Evolutionary conservation across 495 filamentous ascomycete genomes (phyloP).

Genomic region (Oleoguttula mirabilis): DNA sequence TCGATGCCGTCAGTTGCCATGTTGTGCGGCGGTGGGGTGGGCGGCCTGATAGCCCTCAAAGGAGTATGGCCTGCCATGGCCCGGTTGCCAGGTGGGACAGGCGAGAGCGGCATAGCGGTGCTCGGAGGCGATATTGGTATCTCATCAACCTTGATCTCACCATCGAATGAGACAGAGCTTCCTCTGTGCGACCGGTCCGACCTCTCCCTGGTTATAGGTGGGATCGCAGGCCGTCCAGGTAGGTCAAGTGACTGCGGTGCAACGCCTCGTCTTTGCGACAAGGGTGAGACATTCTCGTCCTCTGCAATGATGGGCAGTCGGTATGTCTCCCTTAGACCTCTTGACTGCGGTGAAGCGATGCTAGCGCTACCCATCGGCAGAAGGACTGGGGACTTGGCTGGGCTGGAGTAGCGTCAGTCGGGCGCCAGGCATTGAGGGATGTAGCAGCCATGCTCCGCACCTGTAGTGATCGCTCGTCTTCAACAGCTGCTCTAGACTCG

Average conservation of each 20-base stretch:
- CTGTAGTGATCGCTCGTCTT: slow-evolving; percentile 14
- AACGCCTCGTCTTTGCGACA: slow-evolving; percentile 5
- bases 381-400: slow-evolving; percentile 16
- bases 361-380: slow-evolving; percentile 9
- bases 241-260: slow-evolving; percentile 15
- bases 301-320: slow-evolving; percentile 18
- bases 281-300: slow-evolving; percentile 11
- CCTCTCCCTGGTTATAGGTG: background rate
- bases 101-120: slow-evolving; percentile 6
- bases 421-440: background rate
- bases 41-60: slow-evolving; percentile 8
- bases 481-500: slow-evolving; percentile 16
- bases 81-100: slow-evolving; percentile 14
- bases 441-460: slow-evolving; percentile 1
- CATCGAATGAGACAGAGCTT: slow-evolving; percentile 9
- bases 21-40: slow-evolving; percentile 7
- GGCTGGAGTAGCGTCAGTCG: too few relatives aligned
- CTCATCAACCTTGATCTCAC: slow-evolving; percentile 12
- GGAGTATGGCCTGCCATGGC: slow-evolving; percentile 20
- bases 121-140: slow-evolving; percentile 16
- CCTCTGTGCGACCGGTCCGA: background rate
- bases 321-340: background rate
- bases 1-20: slow-evolving; percentile 8
- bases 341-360: slow-evolving; percentile 12
- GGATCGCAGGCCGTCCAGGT: background rate